These are phyloP conservation scores for Ascoidea rubescens DNA, from an alignment of 805 yeast species.

Conservation along the genomic window DNA sequence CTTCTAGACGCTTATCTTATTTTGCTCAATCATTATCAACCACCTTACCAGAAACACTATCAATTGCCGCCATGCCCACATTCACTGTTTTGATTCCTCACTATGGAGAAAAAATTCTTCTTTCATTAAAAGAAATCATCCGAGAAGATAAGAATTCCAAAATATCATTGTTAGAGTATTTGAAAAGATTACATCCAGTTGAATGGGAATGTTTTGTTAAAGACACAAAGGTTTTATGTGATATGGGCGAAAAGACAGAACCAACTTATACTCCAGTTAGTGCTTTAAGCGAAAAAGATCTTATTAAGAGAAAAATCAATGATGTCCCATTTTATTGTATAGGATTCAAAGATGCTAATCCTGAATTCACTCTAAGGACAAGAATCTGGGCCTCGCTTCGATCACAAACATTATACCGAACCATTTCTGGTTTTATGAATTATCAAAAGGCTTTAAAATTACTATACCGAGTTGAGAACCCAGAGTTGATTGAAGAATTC, in stretches of 20 bases:
- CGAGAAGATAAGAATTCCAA: slow-evolving; percentile 47
- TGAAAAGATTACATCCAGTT: slow-evolving; percentile 47
- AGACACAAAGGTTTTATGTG: slow-evolving; percentile 46
- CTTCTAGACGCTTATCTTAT: slow-evolving; percentile 70
- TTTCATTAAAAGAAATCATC: slow-evolving; percentile 67
- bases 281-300: background rate
- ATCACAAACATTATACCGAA: slow-evolving; percentile 92
- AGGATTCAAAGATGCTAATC: slow-evolving; percentile 96
- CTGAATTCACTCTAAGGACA: slow-evolving; percentile 90
- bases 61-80: slow-evolving; percentile 59
- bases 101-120: slow-evolving; percentile 70
- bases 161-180: slow-evolving; percentile 56
- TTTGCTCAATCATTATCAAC: slow-evolving; percentile 85
- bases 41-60: slow-evolving; percentile 62
- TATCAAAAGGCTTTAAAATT: slow-evolving; percentile 92
- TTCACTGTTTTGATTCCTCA: slow-evolving; percentile 82
- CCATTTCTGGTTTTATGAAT: slow-evolving; percentile 97
- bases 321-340: slow-evolving; percentile 91
- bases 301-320: slow-evolving; percentile 16
- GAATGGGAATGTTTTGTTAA: slow-evolving; percentile 65
- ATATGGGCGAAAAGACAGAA: slow-evolving; percentile 23
- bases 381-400: slow-evolving; percentile 98
- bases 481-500: slow-evolving; percentile 92
- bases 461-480: slow-evolving; percentile 87
- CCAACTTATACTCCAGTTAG: background rate